phyloP scores from a whole-genome alignment of 2,329 filamentous ascomycete genomes.

The Hypoxylon sp. region DNA sequence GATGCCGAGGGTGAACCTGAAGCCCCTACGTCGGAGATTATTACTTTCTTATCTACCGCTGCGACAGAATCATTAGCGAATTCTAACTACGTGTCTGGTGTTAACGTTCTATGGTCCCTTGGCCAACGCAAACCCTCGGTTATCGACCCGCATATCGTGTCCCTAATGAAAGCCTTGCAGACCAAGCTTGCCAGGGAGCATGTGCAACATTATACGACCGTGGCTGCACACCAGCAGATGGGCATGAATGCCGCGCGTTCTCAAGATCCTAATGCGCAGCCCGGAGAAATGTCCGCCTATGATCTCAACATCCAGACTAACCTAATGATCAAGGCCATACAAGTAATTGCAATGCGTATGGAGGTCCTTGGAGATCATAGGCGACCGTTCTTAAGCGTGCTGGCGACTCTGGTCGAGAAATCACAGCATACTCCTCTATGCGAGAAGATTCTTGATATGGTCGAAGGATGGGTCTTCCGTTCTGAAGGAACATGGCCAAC shows the following conservation, averaged over 20 bases:
- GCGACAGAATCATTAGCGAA: slow-evolving; percentile 87
- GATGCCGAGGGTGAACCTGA: slow-evolving; percentile 88
- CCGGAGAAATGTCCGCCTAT: slow-evolving; percentile 71
- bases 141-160: slow-evolving; percentile 87
- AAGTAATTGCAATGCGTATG: slow-evolving; percentile 91
- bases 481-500: slow-evolving; percentile 96
- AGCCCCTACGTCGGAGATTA: slow-evolving; percentile 84
- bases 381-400: slow-evolving; percentile 90
- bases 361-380: slow-evolving; percentile 90
- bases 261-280: slow-evolving; percentile 63
- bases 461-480: slow-evolving; percentile 95
- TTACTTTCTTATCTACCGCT: slow-evolving; percentile 82
- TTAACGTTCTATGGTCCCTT: slow-evolving; percentile 93
- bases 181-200: slow-evolving; percentile 93
- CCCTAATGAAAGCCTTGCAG: slow-evolving; percentile 93
- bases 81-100: slow-evolving; percentile 82
- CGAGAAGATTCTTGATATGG: slow-evolving; percentile 91
- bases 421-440: slow-evolving; percentile 88
- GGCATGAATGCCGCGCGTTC: slow-evolving; percentile 51
- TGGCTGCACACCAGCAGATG: slow-evolving; percentile 60
- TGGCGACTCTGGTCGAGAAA: slow-evolving; percentile 94
- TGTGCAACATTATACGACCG: slow-evolving; percentile 75
- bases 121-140: slow-evolving; percentile 84
- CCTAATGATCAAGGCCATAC: slow-evolving; percentile 93
- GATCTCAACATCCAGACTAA: slow-evolving; percentile 90